A percentile compares a stretch with the other conserved stretches of the same genome.
phyloP scores from a whole-genome alignment of 192 early-diverging fungal genomes.

The Linnemannia zychae region DNA sequence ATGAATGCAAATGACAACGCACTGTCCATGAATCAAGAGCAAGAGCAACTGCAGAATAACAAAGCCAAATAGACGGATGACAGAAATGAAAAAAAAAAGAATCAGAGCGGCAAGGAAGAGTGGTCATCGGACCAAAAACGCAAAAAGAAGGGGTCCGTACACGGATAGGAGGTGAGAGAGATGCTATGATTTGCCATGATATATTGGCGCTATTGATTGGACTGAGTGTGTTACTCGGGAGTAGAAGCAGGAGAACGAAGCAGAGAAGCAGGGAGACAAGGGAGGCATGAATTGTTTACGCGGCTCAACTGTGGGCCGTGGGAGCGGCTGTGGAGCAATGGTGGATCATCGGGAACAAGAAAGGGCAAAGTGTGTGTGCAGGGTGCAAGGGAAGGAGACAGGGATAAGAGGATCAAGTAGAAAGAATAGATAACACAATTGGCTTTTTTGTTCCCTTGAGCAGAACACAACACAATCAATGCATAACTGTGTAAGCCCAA shows the following conservation, averaged over 20 bases:
- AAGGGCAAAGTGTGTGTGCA: not conserved
- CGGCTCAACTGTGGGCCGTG: constrained; percentile 4
- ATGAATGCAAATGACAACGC: not conserved
- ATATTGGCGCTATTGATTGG: not conserved
- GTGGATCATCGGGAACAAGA: not conserved
- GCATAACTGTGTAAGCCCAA: not conserved
- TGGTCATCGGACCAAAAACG: not conserved
- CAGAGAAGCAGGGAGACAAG: not conserved
- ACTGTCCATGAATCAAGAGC: not conserved
- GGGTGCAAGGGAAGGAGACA: not conserved
- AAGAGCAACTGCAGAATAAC: not conserved
- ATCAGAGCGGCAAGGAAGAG: too few species aligned
- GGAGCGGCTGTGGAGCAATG: constrained; percentile 2
- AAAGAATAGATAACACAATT: not conserved
- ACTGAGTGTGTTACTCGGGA: not conserved
- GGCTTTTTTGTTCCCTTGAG: not conserved
- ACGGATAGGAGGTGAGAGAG: not conserved
- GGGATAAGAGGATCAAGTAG: not conserved
- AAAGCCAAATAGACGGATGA: not conserved
- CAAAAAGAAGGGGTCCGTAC: constrained; percentile 18
- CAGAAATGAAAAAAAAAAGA: not conserved
- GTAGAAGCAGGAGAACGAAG: not conserved
- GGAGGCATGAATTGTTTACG: not conserved
- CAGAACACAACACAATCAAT: not conserved
- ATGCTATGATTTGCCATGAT: not conserved